These are phyloP conservation scores for Grifola frondosa DNA, from an alignment of 1,284 basidiomycete species.

Conservation along the genomic window DNA sequence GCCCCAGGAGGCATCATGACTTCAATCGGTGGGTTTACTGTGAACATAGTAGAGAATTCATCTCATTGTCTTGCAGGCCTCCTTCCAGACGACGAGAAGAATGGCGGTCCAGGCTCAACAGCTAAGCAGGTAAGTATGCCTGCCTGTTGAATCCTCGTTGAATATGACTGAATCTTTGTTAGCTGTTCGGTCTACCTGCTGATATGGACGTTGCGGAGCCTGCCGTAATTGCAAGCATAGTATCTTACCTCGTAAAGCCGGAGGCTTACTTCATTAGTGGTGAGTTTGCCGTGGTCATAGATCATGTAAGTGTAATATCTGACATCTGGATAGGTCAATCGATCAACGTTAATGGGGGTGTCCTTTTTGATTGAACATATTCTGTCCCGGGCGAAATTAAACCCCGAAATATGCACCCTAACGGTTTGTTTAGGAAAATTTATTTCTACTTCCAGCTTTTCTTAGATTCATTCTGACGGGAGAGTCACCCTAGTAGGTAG, in stretches of 20 bases:
- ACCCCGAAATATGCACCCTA: too few species aligned
- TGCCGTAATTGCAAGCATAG: slow-evolving; percentile 19
- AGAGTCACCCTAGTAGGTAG: too few species aligned
- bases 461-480: too few species aligned
- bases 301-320: too few species aligned
- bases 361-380: slow-evolving; percentile 20
- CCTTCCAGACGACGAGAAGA: slow-evolving; percentile 21
- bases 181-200: slow-evolving; percentile 14
- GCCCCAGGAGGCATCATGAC: slow-evolving; percentile 27
- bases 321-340: slow-evolving; percentile 20
- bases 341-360: slow-evolving; percentile 23
- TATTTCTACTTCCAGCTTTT: too few species aligned
- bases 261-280: slow-evolving; percentile 24
- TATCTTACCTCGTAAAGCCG: slow-evolving; percentile 25
- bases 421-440: too few species aligned
- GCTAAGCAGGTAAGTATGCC: slow-evolving; percentile 14
- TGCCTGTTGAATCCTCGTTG: neutral
- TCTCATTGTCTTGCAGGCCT: slow-evolving; percentile 4
- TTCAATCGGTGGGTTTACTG: slow-evolving; percentile 21
- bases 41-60: too few species aligned
- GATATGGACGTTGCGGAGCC: slow-evolving; percentile 13
- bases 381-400: too few species aligned
- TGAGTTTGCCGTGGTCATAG: too few species aligned
- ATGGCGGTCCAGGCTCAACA: slow-evolving; percentile 19
- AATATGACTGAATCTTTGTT: too few species aligned